Conservation (phyloP, 2,329 filamentous ascomycete species). For the Ophiocordyceps camponoti-saundersi region DNA sequence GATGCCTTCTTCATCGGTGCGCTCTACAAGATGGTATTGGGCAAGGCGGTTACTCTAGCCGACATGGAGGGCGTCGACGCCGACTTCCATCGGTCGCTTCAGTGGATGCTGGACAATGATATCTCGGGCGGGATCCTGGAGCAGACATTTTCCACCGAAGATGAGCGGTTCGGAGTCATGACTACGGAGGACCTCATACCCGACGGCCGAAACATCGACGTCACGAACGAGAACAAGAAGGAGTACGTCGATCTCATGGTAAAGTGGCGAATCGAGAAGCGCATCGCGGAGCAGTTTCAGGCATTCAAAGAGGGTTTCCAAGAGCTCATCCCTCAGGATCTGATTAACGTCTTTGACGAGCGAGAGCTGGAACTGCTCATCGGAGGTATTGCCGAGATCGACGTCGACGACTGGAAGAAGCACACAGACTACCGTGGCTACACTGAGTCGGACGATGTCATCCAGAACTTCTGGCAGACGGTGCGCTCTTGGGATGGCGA, state of each 20-base stretch:
- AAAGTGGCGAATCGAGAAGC: constrained; percentile 98
- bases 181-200: constrained; percentile 90
- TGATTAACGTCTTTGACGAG: constrained; percentile 98
- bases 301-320: constrained; percentile 96
- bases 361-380: constrained; percentile 92
- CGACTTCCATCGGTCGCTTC: constrained; percentile 89
- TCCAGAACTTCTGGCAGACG: constrained; percentile 97
- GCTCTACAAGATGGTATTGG: constrained; percentile 97
- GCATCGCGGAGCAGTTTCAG: constrained; percentile 95
- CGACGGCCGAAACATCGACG: constrained; percentile 76
- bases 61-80: constrained; percentile 99
- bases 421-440: constrained; percentile 98
- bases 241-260: constrained; percentile 98
- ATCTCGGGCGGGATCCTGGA: constrained; percentile 85
- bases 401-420: constrained; percentile 99
- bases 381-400: constrained; percentile 98
- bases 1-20: constrained; percentile 99
- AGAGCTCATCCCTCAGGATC: constrained; percentile 86
- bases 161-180: constrained; percentile 90
- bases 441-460: constrained; percentile 92
- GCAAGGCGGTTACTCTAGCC: constrained; percentile 76
- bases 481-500: constrained; percentile 95
- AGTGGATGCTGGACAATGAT: constrained; percentile 97
- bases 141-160: constrained; percentile 90
- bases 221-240: constrained; percentile 97